A percentile compares a stretch with the other conserved stretches of the same genome.
Evolutionary conservation across 164 flowering plant genomes (phyloP).

Genomic region (Santalum album): DNA sequence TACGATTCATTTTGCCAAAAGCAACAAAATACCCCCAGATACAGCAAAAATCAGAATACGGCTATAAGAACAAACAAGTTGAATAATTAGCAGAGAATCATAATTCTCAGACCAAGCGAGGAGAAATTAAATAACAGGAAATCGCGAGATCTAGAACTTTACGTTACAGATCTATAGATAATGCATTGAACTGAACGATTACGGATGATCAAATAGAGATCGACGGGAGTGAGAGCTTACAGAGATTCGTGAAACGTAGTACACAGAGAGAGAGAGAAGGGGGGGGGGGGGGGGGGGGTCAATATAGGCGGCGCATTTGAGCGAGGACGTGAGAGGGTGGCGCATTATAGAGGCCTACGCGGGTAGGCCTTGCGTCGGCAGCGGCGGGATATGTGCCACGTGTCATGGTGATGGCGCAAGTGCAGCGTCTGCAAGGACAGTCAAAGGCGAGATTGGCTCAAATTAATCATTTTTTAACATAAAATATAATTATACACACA

Average conservation of each 20-base stretch:
- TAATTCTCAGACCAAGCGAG: no score
- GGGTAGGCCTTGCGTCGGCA: constrained; percentile 16
- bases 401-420: not conserved
- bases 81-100: no score
- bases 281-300: not conserved
- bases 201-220: not conserved
- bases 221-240: not conserved
- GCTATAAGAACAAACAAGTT: no score
- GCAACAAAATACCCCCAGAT: no score
- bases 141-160: not conserved
- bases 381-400: constrained; percentile 19
- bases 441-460: not conserved
- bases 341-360: constrained; percentile 14
- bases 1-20: no score
- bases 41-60: no score
- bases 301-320: not conserved
- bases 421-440: not conserved
- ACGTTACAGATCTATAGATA: not conserved
- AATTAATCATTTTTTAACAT: no score
- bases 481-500: no score
- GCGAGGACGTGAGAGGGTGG: not conserved
- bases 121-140: not conserved
- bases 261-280: not conserved
- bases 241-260: not conserved
- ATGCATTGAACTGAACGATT: not conserved